These are phyloP conservation scores for Xylariaceae sp. DNA, from an alignment of 2,329 filamentous ascomycete species.

Conservation along the genomic window DNA sequence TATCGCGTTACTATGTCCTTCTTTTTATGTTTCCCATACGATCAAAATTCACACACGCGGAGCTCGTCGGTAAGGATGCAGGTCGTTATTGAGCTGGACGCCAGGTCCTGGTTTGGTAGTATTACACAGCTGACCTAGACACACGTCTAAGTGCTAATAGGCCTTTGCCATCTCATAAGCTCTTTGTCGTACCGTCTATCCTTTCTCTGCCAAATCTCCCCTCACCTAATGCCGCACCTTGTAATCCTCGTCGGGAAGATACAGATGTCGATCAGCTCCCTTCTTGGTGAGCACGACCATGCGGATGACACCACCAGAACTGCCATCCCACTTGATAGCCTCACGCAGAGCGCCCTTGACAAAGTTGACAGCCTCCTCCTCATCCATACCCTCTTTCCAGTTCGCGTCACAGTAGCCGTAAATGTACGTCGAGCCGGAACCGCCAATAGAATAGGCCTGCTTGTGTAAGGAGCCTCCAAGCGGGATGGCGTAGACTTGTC, in stretches of 20 bases:
- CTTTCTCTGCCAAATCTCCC: slow-evolving; percentile 2
- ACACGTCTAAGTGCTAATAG: slow-evolving; percentile 5
- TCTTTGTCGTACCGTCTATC: neutral
- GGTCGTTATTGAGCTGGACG: too few species aligned
- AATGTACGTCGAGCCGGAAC: slow-evolving; percentile 97
- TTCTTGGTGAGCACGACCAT: slow-evolving; percentile 93
- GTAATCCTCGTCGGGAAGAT: slow-evolving; percentile 90
- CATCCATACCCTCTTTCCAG: slow-evolving; percentile 93
- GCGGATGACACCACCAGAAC: slow-evolving; percentile 94
- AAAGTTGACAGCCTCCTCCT: slow-evolving; percentile 84
- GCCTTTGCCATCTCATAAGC: neutral
- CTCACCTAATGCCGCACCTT: slow-evolving; percentile 57
- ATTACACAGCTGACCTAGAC: slow-evolving; percentile 16
- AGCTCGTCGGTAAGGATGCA: too few species aligned
- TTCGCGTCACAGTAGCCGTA: slow-evolving; percentile 97
- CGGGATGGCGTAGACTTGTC: slow-evolving; percentile 96
- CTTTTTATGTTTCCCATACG: too few species aligned
- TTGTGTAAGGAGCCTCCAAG: slow-evolving; percentile 96
- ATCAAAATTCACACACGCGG: too few species aligned
- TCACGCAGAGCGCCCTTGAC: slow-evolving; percentile 88
- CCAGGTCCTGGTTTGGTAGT: neutral
- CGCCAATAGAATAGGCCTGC: slow-evolving; percentile 91
- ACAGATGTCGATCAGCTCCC: slow-evolving; percentile 89
- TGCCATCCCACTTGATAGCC: slow-evolving; percentile 99
- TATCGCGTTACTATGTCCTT: too few species aligned